Conservation (phyloP, 2,329 filamentous ascomycete genomes). For the Rugonectria rugulosa region DNA sequence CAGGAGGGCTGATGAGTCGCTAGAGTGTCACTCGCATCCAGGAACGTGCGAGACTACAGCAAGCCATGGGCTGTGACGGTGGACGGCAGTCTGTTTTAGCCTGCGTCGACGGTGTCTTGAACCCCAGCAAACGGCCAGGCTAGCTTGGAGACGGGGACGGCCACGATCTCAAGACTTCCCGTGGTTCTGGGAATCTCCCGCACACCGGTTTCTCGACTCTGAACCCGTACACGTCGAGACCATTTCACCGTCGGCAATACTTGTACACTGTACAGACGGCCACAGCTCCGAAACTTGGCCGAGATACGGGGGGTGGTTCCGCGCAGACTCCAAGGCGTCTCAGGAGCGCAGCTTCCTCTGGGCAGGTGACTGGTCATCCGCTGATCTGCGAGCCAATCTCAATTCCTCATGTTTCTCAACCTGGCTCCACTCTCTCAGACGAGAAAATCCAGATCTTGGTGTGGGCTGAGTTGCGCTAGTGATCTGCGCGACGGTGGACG, state of each 20-base stretch:
- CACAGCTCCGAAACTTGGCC: slow-evolving; percentile 19
- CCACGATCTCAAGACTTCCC: slow-evolving; percentile 39
- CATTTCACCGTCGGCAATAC: slow-evolving; percentile 13
- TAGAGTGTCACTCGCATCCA: slow-evolving; percentile 40
- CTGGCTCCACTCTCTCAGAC: slow-evolving; percentile 30
- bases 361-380: slow-evolving; percentile 36
- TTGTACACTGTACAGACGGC: slow-evolving; percentile 2
- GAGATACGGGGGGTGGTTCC: slow-evolving; percentile 2
- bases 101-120: slow-evolving; percentile 36
- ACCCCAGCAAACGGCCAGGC: slow-evolving; percentile 33
- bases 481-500: slow-evolving; percentile 40
- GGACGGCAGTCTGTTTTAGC: slow-evolving; percentile 38
- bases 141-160: slow-evolving; percentile 34
- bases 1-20: slow-evolving; percentile 35
- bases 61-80: slow-evolving; percentile 40
- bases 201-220: slow-evolving; percentile 29
- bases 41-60: slow-evolving; percentile 43
- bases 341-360: slow-evolving; percentile 14
- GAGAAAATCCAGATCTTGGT: slow-evolving; percentile 38
- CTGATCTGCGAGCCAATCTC: slow-evolving; percentile 41
- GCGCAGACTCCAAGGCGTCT: slow-evolving; percentile 4
- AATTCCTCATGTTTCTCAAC: slow-evolving; percentile 32
- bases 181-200: slow-evolving; percentile 39
- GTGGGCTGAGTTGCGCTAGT: slow-evolving; percentile 39
- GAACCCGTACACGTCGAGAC: no score